Conservation (phyloP, 148 eudicot genomes). For the Vaccinium corymbosum region DNA sequence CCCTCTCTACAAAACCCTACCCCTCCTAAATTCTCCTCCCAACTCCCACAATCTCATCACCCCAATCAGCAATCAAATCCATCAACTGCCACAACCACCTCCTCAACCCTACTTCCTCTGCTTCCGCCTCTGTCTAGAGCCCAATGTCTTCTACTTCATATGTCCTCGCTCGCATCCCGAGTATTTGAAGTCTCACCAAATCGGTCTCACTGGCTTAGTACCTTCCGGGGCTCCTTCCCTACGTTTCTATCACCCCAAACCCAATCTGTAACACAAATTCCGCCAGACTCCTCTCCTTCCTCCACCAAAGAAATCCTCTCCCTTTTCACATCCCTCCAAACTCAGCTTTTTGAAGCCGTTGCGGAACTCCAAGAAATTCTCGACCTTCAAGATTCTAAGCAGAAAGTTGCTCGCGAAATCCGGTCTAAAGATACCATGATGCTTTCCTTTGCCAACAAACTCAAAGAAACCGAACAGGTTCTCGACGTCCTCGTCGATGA, state of each 20-base stretch:
- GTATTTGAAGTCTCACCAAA: conserved; percentile 86
- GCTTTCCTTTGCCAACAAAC: conserved; percentile 76
- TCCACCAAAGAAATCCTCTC: conserved; percentile 63
- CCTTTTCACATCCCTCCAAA: conserved; percentile 68
- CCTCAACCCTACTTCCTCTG: conserved; percentile 72
- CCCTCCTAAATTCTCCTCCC: conserved; percentile 58
- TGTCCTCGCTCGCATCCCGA: conserved; percentile 69
- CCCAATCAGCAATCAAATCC: conserved; percentile 42
- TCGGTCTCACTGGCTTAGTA: conserved; percentile 69
- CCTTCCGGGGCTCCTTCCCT: conserved; percentile 85
- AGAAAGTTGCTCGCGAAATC: conserved; percentile 58
- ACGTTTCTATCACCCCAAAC: conserved; percentile 59
- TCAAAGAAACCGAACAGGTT: conserved; percentile 73
- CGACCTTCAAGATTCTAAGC: conserved; percentile 79
- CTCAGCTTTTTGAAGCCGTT: conserved; percentile 84
- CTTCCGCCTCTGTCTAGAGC: conserved; percentile 87
- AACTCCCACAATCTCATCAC: conserved; percentile 48
- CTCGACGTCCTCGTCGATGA: conserved; percentile 91
- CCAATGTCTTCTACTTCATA: conserved; percentile 73
- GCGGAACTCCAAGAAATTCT: conserved; percentile 91
- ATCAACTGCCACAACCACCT: conserved; percentile 35
- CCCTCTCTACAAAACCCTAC: conserved; percentile 70
- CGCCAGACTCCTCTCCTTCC: conserved; percentile 56
- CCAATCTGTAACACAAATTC: conserved; percentile 34
- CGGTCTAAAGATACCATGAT: conserved; percentile 54